phyloP scores from a whole-genome alignment of 306 rosid genomes.

The Phaseolus lunatus region DNA sequence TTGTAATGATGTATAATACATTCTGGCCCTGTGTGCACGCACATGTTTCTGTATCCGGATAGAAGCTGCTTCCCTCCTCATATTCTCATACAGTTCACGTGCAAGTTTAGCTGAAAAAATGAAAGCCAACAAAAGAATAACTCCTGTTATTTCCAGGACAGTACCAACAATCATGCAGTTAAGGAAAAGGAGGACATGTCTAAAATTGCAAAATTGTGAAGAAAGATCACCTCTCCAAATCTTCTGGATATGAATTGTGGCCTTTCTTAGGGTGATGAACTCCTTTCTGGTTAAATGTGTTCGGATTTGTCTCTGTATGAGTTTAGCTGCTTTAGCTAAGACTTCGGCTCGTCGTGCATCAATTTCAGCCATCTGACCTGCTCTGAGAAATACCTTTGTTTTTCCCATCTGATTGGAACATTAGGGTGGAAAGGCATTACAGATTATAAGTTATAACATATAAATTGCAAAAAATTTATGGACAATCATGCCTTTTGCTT shows the following conservation, averaged over 20 bases:
- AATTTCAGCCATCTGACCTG: conserved; percentile 95
- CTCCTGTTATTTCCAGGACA: conserved; percentile 30
- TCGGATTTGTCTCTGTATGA: conserved; percentile 80
- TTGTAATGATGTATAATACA: conserved; percentile 61
- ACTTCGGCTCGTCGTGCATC: conserved; percentile 87
- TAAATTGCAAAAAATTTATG: conserved; percentile 9
- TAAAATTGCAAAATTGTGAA: conserved; percentile 29
- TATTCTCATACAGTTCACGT: conserved; percentile 61
- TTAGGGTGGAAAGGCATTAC: conserved; percentile 17
- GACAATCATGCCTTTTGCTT: conserved; percentile 12
- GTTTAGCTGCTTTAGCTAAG: conserved; percentile 76
- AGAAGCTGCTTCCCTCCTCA: conserved; percentile 86
- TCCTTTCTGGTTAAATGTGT: conserved; percentile 77
- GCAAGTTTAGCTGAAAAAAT: conserved; percentile 72
- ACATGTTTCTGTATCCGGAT: conserved; percentile 76
- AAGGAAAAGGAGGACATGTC: background rate
- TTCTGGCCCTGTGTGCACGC: conserved; percentile 64
- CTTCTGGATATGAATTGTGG: conserved; percentile 72
- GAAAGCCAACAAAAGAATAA: conserved; percentile 24
- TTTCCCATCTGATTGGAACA: conserved; percentile 73
- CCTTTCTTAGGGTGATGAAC: conserved; percentile 64
- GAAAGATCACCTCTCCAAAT: conserved; percentile 71
- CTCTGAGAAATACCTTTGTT: conserved; percentile 85
- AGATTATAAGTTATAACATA: conserved; percentile 26
- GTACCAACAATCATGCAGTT: background rate